Evolutionary conservation across 2,329 filamentous ascomycete species (phyloP).

Genomic region (Trichoderma lentiforme): DNA sequence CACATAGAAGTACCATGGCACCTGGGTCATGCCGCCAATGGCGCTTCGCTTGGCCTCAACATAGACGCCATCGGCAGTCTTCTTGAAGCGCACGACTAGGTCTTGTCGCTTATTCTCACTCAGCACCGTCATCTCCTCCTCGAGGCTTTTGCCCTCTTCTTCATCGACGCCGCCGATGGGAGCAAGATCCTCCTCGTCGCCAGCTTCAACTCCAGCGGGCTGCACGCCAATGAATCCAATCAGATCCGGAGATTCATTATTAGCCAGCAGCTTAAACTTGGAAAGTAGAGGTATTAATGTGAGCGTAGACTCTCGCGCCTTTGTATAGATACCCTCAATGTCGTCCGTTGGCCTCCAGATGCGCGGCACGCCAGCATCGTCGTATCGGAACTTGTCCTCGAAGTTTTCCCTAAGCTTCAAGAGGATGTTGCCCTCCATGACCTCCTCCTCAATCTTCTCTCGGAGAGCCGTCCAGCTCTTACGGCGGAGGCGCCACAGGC

Average conservation of each 20-base stretch:
- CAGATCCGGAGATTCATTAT: constrained; percentile 75
- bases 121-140: constrained; percentile 95
- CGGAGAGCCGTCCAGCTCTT: constrained; percentile 93
- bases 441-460: constrained; percentile 91
- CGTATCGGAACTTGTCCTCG: constrained; percentile 98
- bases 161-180: constrained; percentile 94
- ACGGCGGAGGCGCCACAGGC: constrained; percentile 84
- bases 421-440: constrained; percentile 95
- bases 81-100: constrained; percentile 92
- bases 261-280: constrained; percentile 73
- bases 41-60: constrained; percentile 97
- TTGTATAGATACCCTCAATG: constrained; percentile 93
- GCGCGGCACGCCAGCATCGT: constrained; percentile 87
- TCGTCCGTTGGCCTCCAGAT: constrained; percentile 98
- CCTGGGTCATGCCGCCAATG: constrained; percentile 89
- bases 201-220: constrained; percentile 68
- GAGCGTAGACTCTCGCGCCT: constrained; percentile 86
- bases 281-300: constrained; percentile 86
- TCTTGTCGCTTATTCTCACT: constrained; percentile 88
- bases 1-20: constrained; percentile 92
- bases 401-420: constrained; percentile 97
- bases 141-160: constrained; percentile 87
- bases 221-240: constrained; percentile 77
- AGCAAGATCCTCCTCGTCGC: constrained; percentile 83
- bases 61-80: constrained; percentile 95